These are phyloP conservation scores for Chlamydomonas schloesseri DNA, from an alignment of 139 green algal genomes.

Conservation along the genomic window DNA sequence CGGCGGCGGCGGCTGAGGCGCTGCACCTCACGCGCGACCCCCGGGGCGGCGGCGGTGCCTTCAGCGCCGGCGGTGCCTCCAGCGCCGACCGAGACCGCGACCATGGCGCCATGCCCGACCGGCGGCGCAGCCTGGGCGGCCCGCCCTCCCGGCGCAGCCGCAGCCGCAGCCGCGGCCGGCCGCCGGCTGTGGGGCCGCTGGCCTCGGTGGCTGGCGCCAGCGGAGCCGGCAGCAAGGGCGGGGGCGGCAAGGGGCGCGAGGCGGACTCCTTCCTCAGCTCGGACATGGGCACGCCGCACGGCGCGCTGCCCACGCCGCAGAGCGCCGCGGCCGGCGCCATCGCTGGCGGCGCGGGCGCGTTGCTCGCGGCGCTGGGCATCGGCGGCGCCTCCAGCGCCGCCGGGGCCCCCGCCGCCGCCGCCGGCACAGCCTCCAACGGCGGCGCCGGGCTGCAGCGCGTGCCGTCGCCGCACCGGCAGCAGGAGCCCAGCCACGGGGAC, in stretches of 20 bases:
- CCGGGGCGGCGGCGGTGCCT: no score
- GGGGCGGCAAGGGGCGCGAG: background rate
- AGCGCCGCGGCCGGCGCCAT: background rate
- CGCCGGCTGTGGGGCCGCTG: no score
- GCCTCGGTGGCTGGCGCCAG: background rate
- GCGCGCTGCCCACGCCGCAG: background rate
- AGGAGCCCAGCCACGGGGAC: no score
- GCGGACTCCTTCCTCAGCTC: conserved; percentile 16
- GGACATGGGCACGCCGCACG: conserved; percentile 22
- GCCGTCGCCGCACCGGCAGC: no score
- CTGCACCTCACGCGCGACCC: background rate
- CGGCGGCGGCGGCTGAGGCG: background rate
- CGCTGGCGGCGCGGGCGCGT: background rate
- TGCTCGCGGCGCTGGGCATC: background rate
- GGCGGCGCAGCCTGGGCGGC: no score
- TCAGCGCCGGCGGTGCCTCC: no score
- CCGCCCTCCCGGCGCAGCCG: no score
- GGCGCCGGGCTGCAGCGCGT: no score
- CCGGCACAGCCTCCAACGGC: no score
- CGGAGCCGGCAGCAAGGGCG: background rate
- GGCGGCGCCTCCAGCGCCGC: background rate
- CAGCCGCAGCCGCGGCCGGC: no score
- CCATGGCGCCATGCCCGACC: no score
- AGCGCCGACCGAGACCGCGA: no score
- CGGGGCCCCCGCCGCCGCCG: background rate